A percentile compares a stretch with the other conserved stretches of the same genome.
These are phyloP conservation scores for Excoecaria agallocha DNA, from an alignment of 345 rosid genomes.

Conservation along the genomic window DNA sequence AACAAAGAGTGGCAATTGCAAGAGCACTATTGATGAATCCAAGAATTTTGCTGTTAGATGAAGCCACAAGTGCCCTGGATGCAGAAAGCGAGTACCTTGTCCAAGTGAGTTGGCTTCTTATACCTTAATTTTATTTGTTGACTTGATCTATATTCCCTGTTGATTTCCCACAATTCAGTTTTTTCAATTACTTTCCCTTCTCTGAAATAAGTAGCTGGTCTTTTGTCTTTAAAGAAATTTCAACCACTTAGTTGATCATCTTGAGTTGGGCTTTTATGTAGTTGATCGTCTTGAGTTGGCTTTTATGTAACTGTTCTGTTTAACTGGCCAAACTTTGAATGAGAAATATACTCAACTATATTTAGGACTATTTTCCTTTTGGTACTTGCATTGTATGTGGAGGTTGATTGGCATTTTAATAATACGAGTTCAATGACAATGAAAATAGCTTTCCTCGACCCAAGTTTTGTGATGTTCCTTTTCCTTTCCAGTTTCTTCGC, in stretches of 20 bases:
- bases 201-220: too few relatives aligned
- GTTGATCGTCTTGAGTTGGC: too few relatives aligned
- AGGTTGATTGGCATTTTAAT: background rate
- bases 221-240: too few relatives aligned
- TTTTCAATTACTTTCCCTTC: too few relatives aligned
- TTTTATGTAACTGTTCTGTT: too few relatives aligned
- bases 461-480: background rate
- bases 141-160: background rate
- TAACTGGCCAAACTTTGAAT: too few relatives aligned
- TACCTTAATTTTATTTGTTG: background rate
- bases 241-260: too few relatives aligned
- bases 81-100: slow-evolving; percentile 95
- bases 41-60: slow-evolving; percentile 72
- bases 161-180: background rate
- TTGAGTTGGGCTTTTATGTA: too few relatives aligned
- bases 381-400: too few relatives aligned
- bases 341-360: too few relatives aligned
- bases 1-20: slow-evolving; percentile 87
- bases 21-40: slow-evolving; percentile 93
- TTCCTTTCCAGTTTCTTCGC: too few relatives aligned
- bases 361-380: too few relatives aligned
- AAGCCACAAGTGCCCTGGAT: slow-evolving; percentile 97
- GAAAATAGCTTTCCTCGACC: background rate
- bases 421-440: background rate
- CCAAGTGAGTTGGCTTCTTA: slow-evolving; percentile 46